Conservation (phyloP, 75 land plant genomes). For the Larix kaempferi region DNA sequence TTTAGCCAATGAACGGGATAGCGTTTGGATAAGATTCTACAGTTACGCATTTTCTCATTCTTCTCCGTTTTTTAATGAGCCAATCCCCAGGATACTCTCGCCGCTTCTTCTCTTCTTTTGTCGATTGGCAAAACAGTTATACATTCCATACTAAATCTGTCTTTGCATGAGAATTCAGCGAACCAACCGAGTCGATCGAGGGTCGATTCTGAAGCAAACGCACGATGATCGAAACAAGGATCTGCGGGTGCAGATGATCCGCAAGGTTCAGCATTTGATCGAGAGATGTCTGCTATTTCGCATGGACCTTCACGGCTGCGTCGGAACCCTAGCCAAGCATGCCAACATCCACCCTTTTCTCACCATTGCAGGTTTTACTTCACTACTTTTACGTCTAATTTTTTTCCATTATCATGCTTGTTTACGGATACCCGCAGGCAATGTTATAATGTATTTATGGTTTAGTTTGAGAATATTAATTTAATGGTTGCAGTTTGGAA, state of each 20-base stretch:
- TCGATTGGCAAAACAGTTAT: neutral
- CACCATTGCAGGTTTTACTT: conserved; percentile 47
- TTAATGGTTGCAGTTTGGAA: neutral
- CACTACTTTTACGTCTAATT: neutral
- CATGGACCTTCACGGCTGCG: conserved; percentile 52
- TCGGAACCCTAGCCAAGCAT: conserved; percentile 50
- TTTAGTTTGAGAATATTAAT: neutral
- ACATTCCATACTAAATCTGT: neutral
- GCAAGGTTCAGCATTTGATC: conserved; percentile 59
- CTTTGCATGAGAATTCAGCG: neutral
- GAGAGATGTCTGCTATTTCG: conserved; percentile 53
- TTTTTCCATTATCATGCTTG: neutral
- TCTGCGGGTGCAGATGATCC: neutral
- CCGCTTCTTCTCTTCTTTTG: neutral
- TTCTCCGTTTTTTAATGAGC: no score
- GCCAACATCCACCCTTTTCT: conserved; percentile 55
- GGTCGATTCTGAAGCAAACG: neutral
- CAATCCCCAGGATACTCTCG: neutral
- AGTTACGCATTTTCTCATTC: no score
- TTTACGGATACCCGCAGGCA: no score
- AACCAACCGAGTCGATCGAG: neutral
- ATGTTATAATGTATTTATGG: no score
- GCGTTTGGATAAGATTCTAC: no score
- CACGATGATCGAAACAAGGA: neutral
- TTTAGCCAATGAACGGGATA: neutral